Evolutionary conservation across 768 basidiomycete species (phyloP).

Genomic region (Terana coerulea): DNA sequence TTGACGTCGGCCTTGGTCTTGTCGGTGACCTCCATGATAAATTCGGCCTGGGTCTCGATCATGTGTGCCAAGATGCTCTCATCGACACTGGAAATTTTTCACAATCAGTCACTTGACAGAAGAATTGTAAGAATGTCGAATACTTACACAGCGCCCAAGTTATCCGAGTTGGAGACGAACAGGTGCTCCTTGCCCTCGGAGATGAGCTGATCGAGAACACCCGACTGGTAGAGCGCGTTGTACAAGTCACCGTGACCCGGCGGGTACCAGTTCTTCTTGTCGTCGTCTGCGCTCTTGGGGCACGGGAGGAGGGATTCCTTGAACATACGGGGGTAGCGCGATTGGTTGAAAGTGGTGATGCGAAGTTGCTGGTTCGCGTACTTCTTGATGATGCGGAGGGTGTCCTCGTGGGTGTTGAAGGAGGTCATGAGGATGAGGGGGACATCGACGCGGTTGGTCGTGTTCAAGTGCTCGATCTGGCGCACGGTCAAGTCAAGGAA

Average conservation of each 20-base stretch:
- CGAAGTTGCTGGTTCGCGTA: conserved; percentile 77
- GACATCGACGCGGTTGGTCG: conserved; percentile 57
- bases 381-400: conserved; percentile 74
- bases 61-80: conserved; percentile 64
- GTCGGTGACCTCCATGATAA: conserved; percentile 77
- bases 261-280: conserved; percentile 75
- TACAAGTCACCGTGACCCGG: conserved; percentile 76
- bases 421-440: conserved; percentile 82
- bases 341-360: conserved; percentile 70
- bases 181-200: conserved; percentile 74
- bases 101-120: neutral
- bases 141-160: conserved; percentile 61
- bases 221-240: conserved; percentile 67
- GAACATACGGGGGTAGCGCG: conserved; percentile 69
- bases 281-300: conserved; percentile 50
- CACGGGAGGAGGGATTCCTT: conserved; percentile 65
- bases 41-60: conserved; percentile 60
- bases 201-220: conserved; percentile 68
- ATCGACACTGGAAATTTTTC: conserved; percentile 51
- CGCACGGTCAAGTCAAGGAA: conserved; percentile 65
- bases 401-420: conserved; percentile 79
- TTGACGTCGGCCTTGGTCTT: conserved; percentile 83
- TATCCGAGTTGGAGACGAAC: conserved; percentile 77
- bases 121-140: neutral
- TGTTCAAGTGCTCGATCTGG: conserved; percentile 70